Conservation (phyloP, 345 rosid species). For the Balakata baccata region DNA sequence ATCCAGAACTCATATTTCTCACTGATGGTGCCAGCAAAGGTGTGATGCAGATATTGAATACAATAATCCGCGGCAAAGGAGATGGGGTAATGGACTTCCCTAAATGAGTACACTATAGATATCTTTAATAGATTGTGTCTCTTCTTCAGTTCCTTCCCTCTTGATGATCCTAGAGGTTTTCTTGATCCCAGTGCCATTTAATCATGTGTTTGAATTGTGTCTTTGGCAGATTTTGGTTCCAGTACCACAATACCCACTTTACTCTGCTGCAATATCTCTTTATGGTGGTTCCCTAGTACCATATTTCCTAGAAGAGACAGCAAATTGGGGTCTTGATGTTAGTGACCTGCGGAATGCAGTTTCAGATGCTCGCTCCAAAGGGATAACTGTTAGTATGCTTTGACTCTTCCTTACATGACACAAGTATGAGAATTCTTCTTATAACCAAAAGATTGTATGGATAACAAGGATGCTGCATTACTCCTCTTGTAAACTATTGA, state of each 20-base stretch:
- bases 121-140: not conserved
- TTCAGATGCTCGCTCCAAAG: constrained; percentile 69
- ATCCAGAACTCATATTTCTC: constrained; percentile 90
- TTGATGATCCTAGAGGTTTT: constrained; percentile 11
- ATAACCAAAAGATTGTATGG: constrained; percentile 5
- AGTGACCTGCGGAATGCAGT: constrained; percentile 74
- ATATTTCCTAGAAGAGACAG: constrained; percentile 85
- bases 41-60: constrained; percentile 90
- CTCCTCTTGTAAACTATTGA: not conserved
- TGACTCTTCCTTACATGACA: constrained; percentile 16
- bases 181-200: constrained; percentile 4
- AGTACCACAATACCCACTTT: constrained; percentile 97
- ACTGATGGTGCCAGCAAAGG: constrained; percentile 99
- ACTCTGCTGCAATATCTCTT: constrained; percentile 87
- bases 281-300: constrained; percentile 94
- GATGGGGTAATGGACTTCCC: constrained; percentile 70
- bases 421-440: constrained; percentile 10
- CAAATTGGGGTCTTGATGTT: constrained; percentile 96
- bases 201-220: not conserved
- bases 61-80: constrained; percentile 72
- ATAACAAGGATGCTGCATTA: not conserved
- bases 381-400: constrained; percentile 68
- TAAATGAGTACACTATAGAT: not conserved
- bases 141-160: constrained; percentile 2
- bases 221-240: constrained; percentile 79